Evolutionary conservation across 2,329 filamentous ascomycete species (phyloP), one percentile per base, ranked within the genome.

Genomic region (Ambrosiella beaveri): DNA sequence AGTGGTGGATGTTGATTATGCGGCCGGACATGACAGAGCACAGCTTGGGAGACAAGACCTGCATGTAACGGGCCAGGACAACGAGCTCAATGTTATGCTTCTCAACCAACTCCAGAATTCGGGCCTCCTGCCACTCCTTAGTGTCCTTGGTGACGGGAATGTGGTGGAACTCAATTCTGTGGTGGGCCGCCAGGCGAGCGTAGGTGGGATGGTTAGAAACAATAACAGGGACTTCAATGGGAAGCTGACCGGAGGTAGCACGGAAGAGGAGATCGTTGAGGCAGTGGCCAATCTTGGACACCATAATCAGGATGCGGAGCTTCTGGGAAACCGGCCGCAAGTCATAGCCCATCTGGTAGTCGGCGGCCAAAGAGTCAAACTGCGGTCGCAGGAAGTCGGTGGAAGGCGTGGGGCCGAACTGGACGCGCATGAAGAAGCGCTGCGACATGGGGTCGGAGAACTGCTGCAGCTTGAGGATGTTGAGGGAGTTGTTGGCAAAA

Each of bases 1-100:
- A 85, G 73, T 93, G 87, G 73, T 93, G 87, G 70, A 93, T 91
- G 73, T 93, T 93, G 83, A 93, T 91, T 72, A 93, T 93, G 68
- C 72, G 82, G 60, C 87, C 87, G 55, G 81, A 88, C 66, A 74
- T 75, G 78, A 88, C 91, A 15, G 86, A 86, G 0, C 73, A 93
- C 36, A 70, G 76, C 1, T 80, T 84, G 0, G 71, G 75, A 0
- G 81, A 81, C 63, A 75, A 91, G 51, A 69, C 74, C 59, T 70
- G 73, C 37, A 90, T 93, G 70, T 93, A 93, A 61, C 87, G 81
- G 6, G 87, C 87, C 52, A 93, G 74, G 1, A 93, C 86, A 57
- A 93, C 78, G 57, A 93, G 78, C 66, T 93, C 87, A 66, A 93
- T 79, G 63, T 78, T 71, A 69, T 90, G 74, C 70, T 84, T 70